Evolutionary conservation across 2,329 filamentous ascomycete species (phyloP).

Genomic region (Bimuria novae-zelandiae): DNA sequence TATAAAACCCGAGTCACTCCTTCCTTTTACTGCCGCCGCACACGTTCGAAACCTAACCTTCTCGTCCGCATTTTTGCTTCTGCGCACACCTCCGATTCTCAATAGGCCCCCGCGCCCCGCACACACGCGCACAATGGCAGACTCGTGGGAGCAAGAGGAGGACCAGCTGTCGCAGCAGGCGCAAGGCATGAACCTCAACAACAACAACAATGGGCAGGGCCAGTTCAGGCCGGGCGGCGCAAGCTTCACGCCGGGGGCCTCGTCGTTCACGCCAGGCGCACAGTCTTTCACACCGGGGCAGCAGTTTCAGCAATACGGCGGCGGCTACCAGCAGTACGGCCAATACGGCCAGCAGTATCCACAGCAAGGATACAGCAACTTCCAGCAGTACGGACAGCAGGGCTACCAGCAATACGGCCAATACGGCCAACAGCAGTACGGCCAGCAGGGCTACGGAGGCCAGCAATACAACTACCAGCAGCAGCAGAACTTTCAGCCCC

Average conservation of each 20-base stretch:
- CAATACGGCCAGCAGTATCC: slow-evolving; percentile 40
- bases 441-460: slow-evolving; percentile 24
- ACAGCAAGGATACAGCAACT: slow-evolving; percentile 35
- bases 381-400: slow-evolving; percentile 55
- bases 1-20: slow-evolving; percentile 14
- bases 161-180: slow-evolving; percentile 74
- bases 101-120: slow-evolving; percentile 7
- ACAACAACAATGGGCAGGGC: slow-evolving; percentile 39
- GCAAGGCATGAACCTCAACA: slow-evolving; percentile 34
- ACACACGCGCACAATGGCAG: slow-evolving; percentile 65
- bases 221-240: slow-evolving; percentile 37
- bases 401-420: slow-evolving; percentile 57
- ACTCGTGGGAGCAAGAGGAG: slow-evolving; percentile 94
- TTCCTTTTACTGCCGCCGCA: slow-evolving; percentile 4
- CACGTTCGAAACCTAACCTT: slow-evolving; percentile 1
- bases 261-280: slow-evolving; percentile 75
- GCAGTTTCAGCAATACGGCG: slow-evolving; percentile 61
- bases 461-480: slow-evolving; percentile 50
- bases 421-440: slow-evolving; percentile 34
- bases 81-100: slow-evolving; percentile 3
- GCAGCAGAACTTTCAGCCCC: slow-evolving; percentile 34
- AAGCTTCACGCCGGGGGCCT: slow-evolving; percentile 67
- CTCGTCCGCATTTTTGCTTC: not conserved
- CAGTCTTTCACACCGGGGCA: slow-evolving; percentile 74
- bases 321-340: slow-evolving; percentile 29